Evolutionary conservation across 371 early-diverging fungal genomes (phyloP).

Genomic region (Mortierella sp.): DNA sequence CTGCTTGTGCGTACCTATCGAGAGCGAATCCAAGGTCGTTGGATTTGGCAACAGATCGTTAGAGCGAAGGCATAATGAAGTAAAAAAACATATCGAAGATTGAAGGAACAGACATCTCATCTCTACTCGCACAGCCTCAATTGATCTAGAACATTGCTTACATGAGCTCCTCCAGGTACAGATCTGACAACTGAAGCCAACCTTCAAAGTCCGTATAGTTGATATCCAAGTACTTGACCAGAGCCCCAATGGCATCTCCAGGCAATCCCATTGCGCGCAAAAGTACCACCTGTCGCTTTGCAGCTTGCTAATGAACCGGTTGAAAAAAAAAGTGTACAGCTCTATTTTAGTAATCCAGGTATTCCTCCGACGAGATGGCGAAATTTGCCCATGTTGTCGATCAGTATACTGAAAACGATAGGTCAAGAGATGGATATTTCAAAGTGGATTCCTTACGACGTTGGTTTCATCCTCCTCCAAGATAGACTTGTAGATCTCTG

Average conservation of each 20-base stretch:
- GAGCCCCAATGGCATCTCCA: slow-evolving; percentile 79
- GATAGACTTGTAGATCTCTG: slow-evolving; percentile 71
- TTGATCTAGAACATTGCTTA: slow-evolving; percentile 47
- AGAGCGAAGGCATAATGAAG: background rate
- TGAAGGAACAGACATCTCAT: background rate
- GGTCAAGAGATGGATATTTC: background rate
- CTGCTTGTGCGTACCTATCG: slow-evolving; percentile 79
- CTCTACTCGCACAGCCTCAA: background rate
- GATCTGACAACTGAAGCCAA: slow-evolving; percentile 86
- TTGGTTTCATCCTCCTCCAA: slow-evolving; percentile 77
- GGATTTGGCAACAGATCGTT: background rate
- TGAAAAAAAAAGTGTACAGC: background rate
- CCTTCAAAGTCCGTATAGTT: slow-evolving; percentile 88
- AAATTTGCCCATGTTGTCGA: background rate
- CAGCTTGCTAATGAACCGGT: slow-evolving; percentile 60
- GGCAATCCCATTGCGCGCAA: slow-evolving; percentile 73
- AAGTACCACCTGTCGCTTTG: slow-evolving; percentile 83
- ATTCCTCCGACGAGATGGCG: background rate
- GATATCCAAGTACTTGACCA: slow-evolving; percentile 83
- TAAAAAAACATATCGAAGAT: background rate
- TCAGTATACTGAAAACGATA: too few relatives aligned
- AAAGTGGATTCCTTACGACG: slow-evolving; percentile 58
- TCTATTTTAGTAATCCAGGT: background rate
- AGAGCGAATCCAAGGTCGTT: background rate
- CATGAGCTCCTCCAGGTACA: slow-evolving; percentile 77